phyloP scores from a whole-genome alignment of 345 rosid genomes.

The Gossypium arboreum region DNA sequence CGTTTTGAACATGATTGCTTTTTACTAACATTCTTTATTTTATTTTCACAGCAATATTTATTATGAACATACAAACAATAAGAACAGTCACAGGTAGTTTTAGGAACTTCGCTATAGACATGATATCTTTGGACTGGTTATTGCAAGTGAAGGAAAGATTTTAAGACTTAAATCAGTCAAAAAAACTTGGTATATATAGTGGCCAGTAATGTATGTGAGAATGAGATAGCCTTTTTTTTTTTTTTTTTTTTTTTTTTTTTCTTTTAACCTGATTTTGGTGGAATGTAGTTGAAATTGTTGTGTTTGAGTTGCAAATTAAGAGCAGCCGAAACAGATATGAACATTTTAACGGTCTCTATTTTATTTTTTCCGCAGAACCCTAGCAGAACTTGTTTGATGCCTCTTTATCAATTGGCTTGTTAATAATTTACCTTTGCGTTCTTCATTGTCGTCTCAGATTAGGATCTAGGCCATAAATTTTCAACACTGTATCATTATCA shows the following conservation, averaged over 20 bases:
- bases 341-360: not conserved
- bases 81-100: conserved; percentile 1
- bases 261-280: not conserved
- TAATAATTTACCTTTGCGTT: not conserved
- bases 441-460: not conserved
- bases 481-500: too few relatives aligned
- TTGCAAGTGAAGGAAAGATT: not conserved
- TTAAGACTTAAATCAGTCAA: not conserved
- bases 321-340: not conserved
- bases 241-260: too few relatives aligned
- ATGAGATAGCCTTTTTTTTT: not conserved
- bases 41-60: not conserved
- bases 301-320: not conserved
- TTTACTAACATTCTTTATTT: not conserved
- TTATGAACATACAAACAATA: not conserved
- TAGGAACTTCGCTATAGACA: not conserved
- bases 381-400: not conserved
- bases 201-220: not conserved
- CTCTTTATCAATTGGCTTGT: not conserved
- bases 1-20: not conserved
- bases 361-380: not conserved
- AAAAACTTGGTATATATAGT: not conserved
- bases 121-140: not conserved
- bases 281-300: not conserved
- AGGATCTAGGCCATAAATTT: not conserved